Evolutionary conservation across 2,329 filamentous ascomycete genomes (phyloP), one percentile per base, ranked within the genome.

Genomic region (Chaetomium strumarium): DNA sequence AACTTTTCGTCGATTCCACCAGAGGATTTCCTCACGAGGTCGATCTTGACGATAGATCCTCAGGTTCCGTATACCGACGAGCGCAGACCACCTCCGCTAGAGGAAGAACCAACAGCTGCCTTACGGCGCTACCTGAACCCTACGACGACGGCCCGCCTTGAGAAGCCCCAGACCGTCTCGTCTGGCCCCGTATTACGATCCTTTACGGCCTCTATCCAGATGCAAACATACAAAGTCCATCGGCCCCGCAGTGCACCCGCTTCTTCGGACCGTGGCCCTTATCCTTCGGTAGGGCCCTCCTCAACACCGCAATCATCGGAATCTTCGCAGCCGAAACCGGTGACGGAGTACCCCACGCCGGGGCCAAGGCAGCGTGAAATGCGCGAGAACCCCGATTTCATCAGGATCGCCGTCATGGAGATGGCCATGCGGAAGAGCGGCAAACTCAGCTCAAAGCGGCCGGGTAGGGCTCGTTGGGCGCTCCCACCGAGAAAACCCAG

Each of bases 341-440:
- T 47, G 13, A 40, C 49, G 12, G 68, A 70, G 52, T 64, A 66
- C 46, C 58, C 70, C 29, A 56, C 60, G 47, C 69, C 78, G 37
- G 72, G 74, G 43, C 67, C 73, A 61, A 78, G 83, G 19, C 83
- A 85, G 66, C 77, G 83, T 43, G 83, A 86, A 65, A 79, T 85
- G 73, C 79, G 83, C 30, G 83, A 86, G 66, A 86, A 86, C 60
- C 77, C 82, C 38, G 82, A 86, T 62, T 86, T 86, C 62, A 85
- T 86, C 63, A 79, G 83, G 60, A 79, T 86, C 50, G 83, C 83
- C 34, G 83, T 86, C 46, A 81, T 86, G 76, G 83, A 86, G 63
- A 85, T 86, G 78, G 78, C 83, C 12, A 86, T 86, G 83, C 79
- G 83, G 51, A 80, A 78, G 62, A 73, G 72, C 40, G 83, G 83